phyloP scores from a whole-genome alignment of 164 flowering plant species.

The Santalum album region DNA sequence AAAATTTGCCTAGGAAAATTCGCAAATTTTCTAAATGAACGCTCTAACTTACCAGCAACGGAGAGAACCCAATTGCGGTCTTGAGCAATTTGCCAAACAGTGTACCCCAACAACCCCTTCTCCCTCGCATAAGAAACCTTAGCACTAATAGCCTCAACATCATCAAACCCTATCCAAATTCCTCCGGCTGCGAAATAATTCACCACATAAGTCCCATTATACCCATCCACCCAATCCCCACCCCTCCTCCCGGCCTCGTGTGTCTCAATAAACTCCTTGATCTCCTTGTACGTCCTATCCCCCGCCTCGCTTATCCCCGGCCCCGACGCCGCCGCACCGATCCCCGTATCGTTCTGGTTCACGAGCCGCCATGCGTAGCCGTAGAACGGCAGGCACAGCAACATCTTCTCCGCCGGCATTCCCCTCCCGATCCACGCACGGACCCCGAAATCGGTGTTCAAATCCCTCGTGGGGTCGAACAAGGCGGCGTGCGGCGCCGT shows the following conservation, averaged over 20 bases:
- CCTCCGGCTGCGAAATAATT: slow-evolving; percentile 22
- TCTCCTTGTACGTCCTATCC: no score
- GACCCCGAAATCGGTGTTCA: slow-evolving; percentile 25
- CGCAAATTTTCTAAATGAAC: no score
- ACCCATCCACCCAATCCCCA: no score
- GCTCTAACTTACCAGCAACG: slow-evolving; percentile 19
- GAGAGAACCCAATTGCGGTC: slow-evolving; percentile 36
- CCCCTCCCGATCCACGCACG: slow-evolving; percentile 31
- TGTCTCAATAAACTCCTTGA: slow-evolving; percentile 14
- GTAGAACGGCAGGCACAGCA: slow-evolving; percentile 26
- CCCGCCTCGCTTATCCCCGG: slow-evolving; percentile 3
- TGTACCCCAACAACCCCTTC: slow-evolving; percentile 29
- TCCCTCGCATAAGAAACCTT: slow-evolving; percentile 34
- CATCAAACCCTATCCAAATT: slow-evolving; percentile 39
- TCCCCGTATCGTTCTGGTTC: slow-evolving; percentile 10
- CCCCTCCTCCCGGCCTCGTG: background rate
- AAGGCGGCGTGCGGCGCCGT: slow-evolving; percentile 32
- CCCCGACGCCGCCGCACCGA: slow-evolving; percentile 21
- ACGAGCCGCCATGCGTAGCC: slow-evolving; percentile 33
- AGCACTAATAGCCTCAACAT: slow-evolving; percentile 12
- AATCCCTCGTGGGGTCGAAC: slow-evolving; percentile 14
- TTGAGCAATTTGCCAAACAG: slow-evolving; percentile 19
- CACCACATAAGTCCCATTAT: slow-evolving; percentile 16
- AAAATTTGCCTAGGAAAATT: no score
- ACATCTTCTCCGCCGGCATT: slow-evolving; percentile 17